Percentiles rank a stretch among this genome's conserved stretches.
These are phyloP conservation scores for Dimargaris cristalligena DNA, from an alignment of 192 early-diverging fungal genomes.

Conservation along the genomic window DNA sequence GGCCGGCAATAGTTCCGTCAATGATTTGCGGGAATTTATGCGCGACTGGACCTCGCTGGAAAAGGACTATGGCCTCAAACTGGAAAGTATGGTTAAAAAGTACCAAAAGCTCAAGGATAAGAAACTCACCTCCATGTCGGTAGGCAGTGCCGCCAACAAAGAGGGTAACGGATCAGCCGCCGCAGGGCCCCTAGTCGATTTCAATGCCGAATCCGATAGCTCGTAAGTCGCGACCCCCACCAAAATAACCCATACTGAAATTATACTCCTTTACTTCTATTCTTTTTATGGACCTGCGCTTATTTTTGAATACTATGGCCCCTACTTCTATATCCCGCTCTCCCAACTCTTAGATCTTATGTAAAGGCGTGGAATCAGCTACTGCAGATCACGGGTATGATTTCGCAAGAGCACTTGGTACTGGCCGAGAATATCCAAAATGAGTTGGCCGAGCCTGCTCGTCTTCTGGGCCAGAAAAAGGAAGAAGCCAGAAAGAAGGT, in stretches of 20 bases:
- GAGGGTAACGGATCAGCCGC: neutral
- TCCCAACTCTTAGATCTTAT: neutral
- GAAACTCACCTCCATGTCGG: neutral
- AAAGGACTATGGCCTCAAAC: slow-evolving; percentile 1
- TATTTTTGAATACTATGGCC: no score
- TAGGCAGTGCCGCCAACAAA: neutral
- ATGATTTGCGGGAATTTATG: slow-evolving; percentile 6
- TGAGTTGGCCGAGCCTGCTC: neutral
- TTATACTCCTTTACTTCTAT: no score
- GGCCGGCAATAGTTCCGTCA: slow-evolving; percentile 1
- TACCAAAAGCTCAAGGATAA: slow-evolving; percentile 8
- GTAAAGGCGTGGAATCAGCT: slow-evolving; percentile 3
- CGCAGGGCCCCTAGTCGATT: neutral
- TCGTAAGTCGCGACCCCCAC: neutral
- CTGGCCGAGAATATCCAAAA: neutral
- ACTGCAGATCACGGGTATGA: neutral
- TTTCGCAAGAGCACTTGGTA: neutral
- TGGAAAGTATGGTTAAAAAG: slow-evolving; percentile 6
- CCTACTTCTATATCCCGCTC: neutral
- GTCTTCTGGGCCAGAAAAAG: neutral
- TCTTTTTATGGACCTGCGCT: no score
- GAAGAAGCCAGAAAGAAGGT: slow-evolving; percentile 1
- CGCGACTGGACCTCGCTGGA: neutral
- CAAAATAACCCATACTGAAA: no score
- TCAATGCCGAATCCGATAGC: neutral